phyloP scores from a whole-genome alignment of 1,284 basidiomycete species.

The Microstroma glucosiphilum region DNA sequence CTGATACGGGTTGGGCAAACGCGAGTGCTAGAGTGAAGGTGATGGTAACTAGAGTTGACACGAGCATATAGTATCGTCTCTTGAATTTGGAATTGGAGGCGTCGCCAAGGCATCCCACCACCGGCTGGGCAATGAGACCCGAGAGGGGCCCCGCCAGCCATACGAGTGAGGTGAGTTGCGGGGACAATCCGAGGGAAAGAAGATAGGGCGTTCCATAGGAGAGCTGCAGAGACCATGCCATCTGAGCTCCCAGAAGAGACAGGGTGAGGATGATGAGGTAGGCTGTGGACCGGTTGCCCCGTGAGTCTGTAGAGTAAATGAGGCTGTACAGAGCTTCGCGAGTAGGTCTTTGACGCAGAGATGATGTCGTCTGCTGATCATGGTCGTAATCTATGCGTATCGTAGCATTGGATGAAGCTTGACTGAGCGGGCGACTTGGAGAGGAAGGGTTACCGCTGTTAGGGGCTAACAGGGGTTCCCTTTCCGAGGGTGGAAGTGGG shows the following conservation, averaged over 20 bases:
- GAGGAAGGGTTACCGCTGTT: neutral
- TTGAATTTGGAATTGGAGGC: constrained; percentile 70
- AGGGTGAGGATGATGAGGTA: constrained; percentile 55
- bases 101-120: constrained; percentile 90
- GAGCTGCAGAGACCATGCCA: constrained; percentile 84
- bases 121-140: constrained; percentile 85
- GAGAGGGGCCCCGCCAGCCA: constrained; percentile 93
- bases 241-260: constrained; percentile 8
- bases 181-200: constrained; percentile 77
- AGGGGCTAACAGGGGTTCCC: neutral
- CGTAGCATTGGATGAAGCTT: neutral
- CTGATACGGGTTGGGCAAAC: constrained; percentile 71
- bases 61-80: constrained; percentile 79
- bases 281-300: neutral
- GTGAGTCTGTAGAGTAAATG: too few species aligned
- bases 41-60: constrained; percentile 64
- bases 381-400: neutral
- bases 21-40: constrained; percentile 76
- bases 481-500: neutral
- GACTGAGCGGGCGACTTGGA: neutral
- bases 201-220: constrained; percentile 89
- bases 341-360: neutral
- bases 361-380: neutral
- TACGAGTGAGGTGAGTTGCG: constrained; percentile 83
- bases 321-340: neutral